A percentile compares a stretch with the other conserved stretches of the same genome.
Conservation (phyloP, 495 filamentous ascomycete genomes). For the Penicillium steckii region DNA sequence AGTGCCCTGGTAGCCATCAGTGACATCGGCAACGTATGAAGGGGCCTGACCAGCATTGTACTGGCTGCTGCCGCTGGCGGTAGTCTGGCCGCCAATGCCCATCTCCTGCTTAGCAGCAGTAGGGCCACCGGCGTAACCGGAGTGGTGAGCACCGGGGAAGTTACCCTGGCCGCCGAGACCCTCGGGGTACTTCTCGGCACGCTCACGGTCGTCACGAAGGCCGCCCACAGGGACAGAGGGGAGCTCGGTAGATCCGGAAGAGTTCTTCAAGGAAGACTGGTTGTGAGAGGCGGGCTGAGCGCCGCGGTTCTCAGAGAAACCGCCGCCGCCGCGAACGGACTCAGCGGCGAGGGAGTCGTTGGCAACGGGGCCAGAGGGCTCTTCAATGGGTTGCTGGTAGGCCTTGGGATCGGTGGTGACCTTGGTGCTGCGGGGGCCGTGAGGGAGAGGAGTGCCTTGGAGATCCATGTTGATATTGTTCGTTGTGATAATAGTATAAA, state of each 20-base stretch:
- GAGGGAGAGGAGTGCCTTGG: slow-evolving; percentile 45
- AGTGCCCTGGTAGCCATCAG: slow-evolving; percentile 25
- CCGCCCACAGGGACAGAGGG: slow-evolving; percentile 47
- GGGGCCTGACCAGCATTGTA: slow-evolving; percentile 38
- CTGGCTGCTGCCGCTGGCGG: slow-evolving; percentile 31
- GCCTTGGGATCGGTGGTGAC: slow-evolving; percentile 51
- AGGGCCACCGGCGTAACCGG: slow-evolving; percentile 45
- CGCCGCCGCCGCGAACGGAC: slow-evolving; percentile 51
- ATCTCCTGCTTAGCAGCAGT: slow-evolving; percentile 38
- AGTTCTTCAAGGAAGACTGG: slow-evolving; percentile 57
- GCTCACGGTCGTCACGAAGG: slow-evolving; percentile 45
- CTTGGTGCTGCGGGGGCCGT: slow-evolving; percentile 42
- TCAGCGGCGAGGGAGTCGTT: slow-evolving; percentile 67
- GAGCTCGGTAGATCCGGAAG: slow-evolving; percentile 49
- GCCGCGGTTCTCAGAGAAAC: slow-evolving; percentile 51
- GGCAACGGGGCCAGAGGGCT: slow-evolving; percentile 55
- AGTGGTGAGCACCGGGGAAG: slow-evolving; percentile 45
- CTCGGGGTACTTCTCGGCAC: slow-evolving; percentile 49
- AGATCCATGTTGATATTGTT: slow-evolving; percentile 42
- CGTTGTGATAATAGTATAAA: slow-evolving; percentile 1
- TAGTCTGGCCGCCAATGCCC: slow-evolving; percentile 21
- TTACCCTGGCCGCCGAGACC: slow-evolving; percentile 49
- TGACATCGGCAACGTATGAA: slow-evolving; percentile 43
- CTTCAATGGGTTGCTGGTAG: slow-evolving; percentile 41
- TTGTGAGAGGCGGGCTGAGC: slow-evolving; percentile 47